Base-by-base conservation (phyloP, 139 green algal genomes). In the Chlamydomonas schloesseri region DNA sequence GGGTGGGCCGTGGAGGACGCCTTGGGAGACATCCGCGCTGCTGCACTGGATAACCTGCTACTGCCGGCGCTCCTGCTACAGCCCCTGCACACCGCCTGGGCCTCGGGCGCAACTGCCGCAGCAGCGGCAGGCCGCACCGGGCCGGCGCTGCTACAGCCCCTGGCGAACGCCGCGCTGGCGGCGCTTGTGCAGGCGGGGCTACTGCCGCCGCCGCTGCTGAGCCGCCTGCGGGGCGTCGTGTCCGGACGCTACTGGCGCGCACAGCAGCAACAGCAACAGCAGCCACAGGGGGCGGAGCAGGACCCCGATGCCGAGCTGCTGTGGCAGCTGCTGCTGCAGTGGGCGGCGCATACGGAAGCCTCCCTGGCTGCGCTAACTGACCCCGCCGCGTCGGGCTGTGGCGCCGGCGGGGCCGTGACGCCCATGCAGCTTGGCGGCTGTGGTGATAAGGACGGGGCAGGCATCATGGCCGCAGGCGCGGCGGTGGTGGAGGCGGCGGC, bases 61-160 rank as follows among this genome's bases (percentile, higher is more conserved):
- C 57, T 73, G 17, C 60, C 60, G 42, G 76, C 76, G 37, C 37
- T 83, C 60, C 76, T 83, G 76, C 62, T 73, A 62, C 60, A 42
- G 37, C 76, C 76, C 6, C 42, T 50, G 6, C 42, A 50, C 42
- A 8, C 42, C 6, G 42, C 42, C 42, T 8, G 8, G 42, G 42
- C 42, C 42, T 50, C 42, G 42, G 42, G 8, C 42, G 42, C 42
- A 8, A 8, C 42, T 50, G 42, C 42, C 6, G 42, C 42, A 50
- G 42, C 42, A 50, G 42, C 42, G 42, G 42, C 42, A 8, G 6
- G 42, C 42, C 5, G 42, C 42, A 8, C 42, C 15, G 57, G 34
- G 60, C 60, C 57, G 20, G 28, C 60, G 0, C 33, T n/a, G 36
- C 21, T 72, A 42, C 62, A 62, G 60, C 76, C 76, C 26, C 13